Percentiles rank a stretch among this genome's conserved stretches.
phyloP scores from a whole-genome alignment of 106 monocot species.

The Dioscorea alata region DNA sequence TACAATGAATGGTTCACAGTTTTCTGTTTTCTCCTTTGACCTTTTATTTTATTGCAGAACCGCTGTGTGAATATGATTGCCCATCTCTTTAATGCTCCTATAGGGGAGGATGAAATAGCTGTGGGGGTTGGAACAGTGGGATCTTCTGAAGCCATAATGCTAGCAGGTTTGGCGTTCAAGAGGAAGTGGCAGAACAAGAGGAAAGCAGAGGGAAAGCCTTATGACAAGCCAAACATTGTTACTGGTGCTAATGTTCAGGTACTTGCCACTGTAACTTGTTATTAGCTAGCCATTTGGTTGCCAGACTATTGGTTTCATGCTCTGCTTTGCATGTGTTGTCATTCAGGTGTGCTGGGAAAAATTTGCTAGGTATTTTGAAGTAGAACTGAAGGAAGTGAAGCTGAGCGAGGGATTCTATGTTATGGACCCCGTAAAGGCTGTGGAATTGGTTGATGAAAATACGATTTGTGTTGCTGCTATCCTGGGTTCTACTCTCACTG shows the following conservation, averaged over 20 bases:
- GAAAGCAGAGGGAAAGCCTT: conserved; percentile 68
- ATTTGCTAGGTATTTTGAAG: conserved; percentile 94
- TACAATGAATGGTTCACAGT: no score
- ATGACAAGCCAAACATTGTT: conserved; percentile 79
- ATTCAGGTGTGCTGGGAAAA: conserved; percentile 95
- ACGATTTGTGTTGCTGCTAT: conserved; percentile 80
- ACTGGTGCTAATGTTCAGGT: conserved; percentile 90
- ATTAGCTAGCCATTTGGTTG: no score
- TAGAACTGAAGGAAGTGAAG: conserved; percentile 86
- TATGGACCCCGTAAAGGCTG: conserved; percentile 76
- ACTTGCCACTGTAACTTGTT: neutral
- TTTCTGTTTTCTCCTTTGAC: neutral
- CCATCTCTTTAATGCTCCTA: conserved; percentile 67
- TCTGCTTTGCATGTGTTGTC: no score
- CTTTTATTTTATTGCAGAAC: conserved; percentile 32
- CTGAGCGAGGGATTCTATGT: conserved; percentile 59
- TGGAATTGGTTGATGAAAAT: conserved; percentile 81
- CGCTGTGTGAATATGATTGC: conserved; percentile 89
- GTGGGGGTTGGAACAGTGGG: conserved; percentile 78
- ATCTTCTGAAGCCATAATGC: conserved; percentile 85
- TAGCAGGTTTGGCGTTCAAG: conserved; percentile 80
- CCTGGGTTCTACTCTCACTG: conserved; percentile 77
- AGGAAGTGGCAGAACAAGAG: conserved; percentile 85
- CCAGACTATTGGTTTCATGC: no score
- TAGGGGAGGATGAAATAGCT: conserved; percentile 53